Percentiles rank a stretch among this genome's conserved stretches.
Conservation (phyloP, 345 rosid species). For the Aquilaria yunnanensis region DNA sequence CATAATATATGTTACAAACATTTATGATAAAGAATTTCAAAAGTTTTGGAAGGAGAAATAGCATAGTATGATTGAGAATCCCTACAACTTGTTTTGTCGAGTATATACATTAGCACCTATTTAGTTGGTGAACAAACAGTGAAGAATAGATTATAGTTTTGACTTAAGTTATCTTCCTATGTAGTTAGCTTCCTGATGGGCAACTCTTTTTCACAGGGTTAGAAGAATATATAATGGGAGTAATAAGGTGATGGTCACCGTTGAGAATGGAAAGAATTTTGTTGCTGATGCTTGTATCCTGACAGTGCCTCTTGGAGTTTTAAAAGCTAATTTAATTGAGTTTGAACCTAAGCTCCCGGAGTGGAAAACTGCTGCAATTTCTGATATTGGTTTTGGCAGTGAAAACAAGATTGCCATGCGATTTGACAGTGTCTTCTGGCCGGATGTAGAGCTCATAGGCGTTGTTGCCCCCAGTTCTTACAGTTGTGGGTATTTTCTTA, state of each 20-base stretch:
- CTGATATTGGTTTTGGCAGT: constrained; percentile 72
- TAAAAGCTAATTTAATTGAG: constrained; percentile 71
- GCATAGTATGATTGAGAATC: too few relatives aligned
- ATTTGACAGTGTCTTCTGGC: constrained; percentile 73
- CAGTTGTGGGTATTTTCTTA: constrained; percentile 82
- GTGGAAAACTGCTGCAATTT: constrained; percentile 76
- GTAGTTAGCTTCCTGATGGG: too few relatives aligned
- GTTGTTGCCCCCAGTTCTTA: constrained; percentile 66
- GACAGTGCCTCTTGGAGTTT: constrained; percentile 76
- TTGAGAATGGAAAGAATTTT: constrained; percentile 50
- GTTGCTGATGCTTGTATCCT: constrained; percentile 73
- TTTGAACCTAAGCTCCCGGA: constrained; percentile 80
- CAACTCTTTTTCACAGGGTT: constrained; percentile 34
- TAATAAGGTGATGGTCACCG: constrained; percentile 52
- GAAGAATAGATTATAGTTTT: too few relatives aligned
- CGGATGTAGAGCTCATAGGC: constrained; percentile 72
- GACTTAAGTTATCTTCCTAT: too few relatives aligned
- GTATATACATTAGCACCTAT: too few relatives aligned
- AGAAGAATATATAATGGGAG: constrained; percentile 37
- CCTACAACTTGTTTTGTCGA: too few relatives aligned
- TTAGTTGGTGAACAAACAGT: too few relatives aligned
- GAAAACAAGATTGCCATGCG: constrained; percentile 77
- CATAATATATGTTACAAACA: background rate
- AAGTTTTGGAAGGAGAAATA: too few relatives aligned
- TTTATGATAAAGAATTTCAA: too few relatives aligned